Base-by-base conservation (phyloP, 768 basidiomycete genomes). In the Pleurotus pulmonarius region DNA sequence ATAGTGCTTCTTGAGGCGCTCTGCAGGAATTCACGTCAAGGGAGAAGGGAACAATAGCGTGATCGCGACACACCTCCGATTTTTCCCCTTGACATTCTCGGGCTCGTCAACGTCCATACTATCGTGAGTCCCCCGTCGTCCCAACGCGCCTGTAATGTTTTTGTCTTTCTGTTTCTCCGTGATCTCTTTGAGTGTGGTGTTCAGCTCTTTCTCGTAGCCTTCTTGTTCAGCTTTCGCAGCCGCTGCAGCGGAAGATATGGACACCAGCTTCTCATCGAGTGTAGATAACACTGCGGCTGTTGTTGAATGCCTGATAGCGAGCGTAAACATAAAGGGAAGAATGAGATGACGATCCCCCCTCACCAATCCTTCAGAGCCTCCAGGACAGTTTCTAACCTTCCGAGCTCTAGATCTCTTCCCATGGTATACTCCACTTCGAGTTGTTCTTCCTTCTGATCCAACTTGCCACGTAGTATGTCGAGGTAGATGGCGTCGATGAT, bases 401-500 rank as follows among this genome's bases (percentile, higher is more conserved):
- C 85, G 1, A 88, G 87, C 51, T 87, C 87, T n/a, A 98, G 74
- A 71, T 99, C 96, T 55, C 96, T 73, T 0, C 96, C 96, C 78
- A 94, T 87, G 0, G 90, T 92, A 65, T 92, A 94, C 70, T 96
- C 91, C 37, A 98, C 86, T 69, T 96, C 91, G 57, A 98, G 78
- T 61, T 93, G 87, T 60, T 86, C 83, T 63, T 91, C 83, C 67
- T 92, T 91, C 72, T 98, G 96, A 70, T 98, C 94, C 48, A 99
- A 86, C 66, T 92, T 94, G 8, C 94, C 96, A 49, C 85, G 85
- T 38, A 99, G 78, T 39, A 97, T 76, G 67, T 92, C 90, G 40
- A 91, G 84, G 72, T 98, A 98, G 70, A 98, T 94, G 9, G 90
- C 90, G 64, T 98, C 94, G 69, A 99, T 98, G 67, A 98, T 91